A percentile compares a stretch with the other conserved stretches of the same genome.
Conservation (phyloP, 352 stramenopile species). For the Thalassiosira hispida region DNA sequence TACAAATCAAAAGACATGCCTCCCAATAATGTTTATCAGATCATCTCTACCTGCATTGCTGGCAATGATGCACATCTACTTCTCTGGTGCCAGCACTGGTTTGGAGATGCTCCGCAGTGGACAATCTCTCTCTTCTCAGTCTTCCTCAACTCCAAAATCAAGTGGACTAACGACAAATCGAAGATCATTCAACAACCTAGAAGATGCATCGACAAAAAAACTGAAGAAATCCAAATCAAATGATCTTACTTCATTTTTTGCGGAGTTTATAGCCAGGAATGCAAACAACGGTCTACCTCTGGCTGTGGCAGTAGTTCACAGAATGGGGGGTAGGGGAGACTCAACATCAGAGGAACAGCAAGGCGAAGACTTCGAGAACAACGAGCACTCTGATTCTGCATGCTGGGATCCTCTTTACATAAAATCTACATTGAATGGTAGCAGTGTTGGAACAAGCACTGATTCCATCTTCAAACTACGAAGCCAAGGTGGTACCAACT, state of each 20-base stretch:
- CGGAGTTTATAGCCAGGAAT: constrained; percentile 26
- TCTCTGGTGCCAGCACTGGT: constrained; percentile 16
- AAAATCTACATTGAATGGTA: constrained; percentile 4
- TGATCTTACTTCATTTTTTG: constrained; percentile 27
- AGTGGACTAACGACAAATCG: constrained; percentile 12
- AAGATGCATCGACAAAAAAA: constrained; percentile 10
- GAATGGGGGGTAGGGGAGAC: constrained; percentile 4
- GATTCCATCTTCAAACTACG: background rate
- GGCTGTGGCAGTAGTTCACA: constrained; percentile 33
- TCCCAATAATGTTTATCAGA: constrained; percentile 44
- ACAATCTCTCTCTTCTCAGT: background rate
- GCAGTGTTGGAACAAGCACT: constrained; percentile 3
- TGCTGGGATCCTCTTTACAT: constrained; percentile 36
- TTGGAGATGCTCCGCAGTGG: background rate
- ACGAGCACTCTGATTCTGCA: background rate
- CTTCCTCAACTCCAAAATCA: background rate
- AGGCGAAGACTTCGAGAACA: constrained; percentile 1
- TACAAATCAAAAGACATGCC: constrained; percentile 9
- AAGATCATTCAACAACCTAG: constrained; percentile 18
- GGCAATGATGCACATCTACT: constrained; percentile 39
- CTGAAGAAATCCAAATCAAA: background rate
- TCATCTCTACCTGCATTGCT: constrained; percentile 31
- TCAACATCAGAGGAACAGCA: background rate
- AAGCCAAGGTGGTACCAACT: background rate
- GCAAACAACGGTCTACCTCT: constrained; percentile 15